Conservation (phyloP, 2,329 filamentous ascomycete species). For the Colletotrichum kahawae region DNA sequence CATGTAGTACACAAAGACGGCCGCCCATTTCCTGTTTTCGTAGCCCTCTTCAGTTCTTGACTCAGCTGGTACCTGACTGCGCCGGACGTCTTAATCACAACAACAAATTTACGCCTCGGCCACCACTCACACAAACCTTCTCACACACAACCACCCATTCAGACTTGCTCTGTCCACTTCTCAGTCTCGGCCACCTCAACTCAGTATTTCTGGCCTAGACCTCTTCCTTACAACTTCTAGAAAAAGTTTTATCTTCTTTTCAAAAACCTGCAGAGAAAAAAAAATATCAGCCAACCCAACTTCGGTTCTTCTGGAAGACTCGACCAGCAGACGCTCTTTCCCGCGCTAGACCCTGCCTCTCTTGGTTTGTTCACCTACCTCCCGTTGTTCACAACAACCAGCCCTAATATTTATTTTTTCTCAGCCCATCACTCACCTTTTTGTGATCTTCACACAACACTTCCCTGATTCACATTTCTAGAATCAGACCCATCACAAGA, state of each 20-base stretch:
- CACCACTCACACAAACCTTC: background rate
- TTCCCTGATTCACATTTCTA: background rate
- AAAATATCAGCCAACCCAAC: background rate
- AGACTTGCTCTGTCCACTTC: background rate
- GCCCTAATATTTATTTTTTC: background rate
- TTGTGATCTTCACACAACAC: background rate
- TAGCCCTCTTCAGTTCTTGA: constrained; percentile 21
- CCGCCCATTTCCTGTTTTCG: background rate
- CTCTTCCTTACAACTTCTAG: background rate
- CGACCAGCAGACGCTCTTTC: background rate
- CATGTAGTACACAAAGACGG: constrained; percentile 1
- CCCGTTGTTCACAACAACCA: background rate
- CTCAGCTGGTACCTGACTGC: constrained; percentile 22
- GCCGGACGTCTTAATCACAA: constrained; percentile 13
- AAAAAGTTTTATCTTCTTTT: background rate
- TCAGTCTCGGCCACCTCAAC: background rate
- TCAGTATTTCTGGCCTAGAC: background rate
- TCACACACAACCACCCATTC: background rate
- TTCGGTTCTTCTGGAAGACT: constrained; percentile 19
- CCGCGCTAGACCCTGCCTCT: background rate
- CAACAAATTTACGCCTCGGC: background rate
- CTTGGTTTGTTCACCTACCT: constrained; percentile 4
- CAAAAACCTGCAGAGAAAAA: background rate
- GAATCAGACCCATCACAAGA: background rate
- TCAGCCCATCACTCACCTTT: background rate